Evolutionary conservation across 2,329 filamentous ascomycete species (phyloP).

Genomic region (Xylaria sp.): DNA sequence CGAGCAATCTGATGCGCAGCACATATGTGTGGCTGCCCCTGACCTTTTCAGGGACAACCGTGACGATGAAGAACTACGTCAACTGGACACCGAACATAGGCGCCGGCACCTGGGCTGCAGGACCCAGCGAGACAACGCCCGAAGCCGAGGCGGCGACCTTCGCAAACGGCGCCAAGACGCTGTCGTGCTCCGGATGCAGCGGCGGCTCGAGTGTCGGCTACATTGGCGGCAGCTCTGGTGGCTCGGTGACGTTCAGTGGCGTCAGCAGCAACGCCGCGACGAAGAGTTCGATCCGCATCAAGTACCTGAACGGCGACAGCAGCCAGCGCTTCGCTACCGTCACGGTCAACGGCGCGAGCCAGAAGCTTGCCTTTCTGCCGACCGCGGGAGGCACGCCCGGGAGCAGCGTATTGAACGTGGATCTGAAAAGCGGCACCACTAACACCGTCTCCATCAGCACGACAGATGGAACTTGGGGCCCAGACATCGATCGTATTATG

Average conservation of each 20-base stretch:
- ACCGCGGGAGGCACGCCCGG: conserved; percentile 56
- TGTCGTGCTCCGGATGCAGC: conserved; percentile 64
- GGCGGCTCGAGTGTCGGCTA: conserved; percentile 62
- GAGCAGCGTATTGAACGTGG: conserved; percentile 59
- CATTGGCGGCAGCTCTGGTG: conserved; percentile 60
- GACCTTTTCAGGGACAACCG: conserved; percentile 61
- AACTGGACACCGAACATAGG: conserved; percentile 63
- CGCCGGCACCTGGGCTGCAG: conserved; percentile 56
- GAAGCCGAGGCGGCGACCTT: conserved; percentile 63
- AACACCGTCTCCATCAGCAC: conserved; percentile 61
- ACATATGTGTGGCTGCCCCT: conserved; percentile 75
- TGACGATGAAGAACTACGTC: conserved; percentile 62
- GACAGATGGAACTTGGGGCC: conserved; percentile 56
- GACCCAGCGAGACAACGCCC: conserved; percentile 57
- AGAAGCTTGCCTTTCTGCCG: conserved; percentile 66
- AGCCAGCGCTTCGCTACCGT: conserved; percentile 63
- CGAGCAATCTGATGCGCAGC: conserved; percentile 66
- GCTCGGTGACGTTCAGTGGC: conserved; percentile 58
- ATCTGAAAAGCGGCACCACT: conserved; percentile 56
- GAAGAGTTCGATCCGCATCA: conserved; percentile 63
- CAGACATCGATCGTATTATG: conserved; percentile 65
- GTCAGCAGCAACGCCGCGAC: conserved; percentile 58
- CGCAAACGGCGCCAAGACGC: conserved; percentile 55
- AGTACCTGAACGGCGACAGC: conserved; percentile 66
- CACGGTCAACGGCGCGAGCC: conserved; percentile 63